Evolutionary conservation across 768 basidiomycete genomes (phyloP).

Genomic region (Boletus barrowsii): DNA sequence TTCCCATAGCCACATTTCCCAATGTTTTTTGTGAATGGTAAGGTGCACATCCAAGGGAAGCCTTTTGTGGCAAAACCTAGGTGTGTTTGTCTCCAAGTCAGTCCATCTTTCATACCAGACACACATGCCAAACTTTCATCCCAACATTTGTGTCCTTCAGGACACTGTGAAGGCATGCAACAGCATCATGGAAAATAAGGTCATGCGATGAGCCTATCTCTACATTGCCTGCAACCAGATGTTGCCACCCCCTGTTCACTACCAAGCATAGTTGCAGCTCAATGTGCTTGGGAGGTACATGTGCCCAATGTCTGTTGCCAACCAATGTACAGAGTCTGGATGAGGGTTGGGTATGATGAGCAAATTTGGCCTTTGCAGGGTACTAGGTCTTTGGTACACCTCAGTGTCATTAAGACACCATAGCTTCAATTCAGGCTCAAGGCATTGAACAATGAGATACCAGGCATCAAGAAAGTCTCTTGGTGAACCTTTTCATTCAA

Average conservation of each 20-base stretch:
- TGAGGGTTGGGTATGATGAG: constrained; percentile 84
- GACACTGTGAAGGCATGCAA: constrained; percentile 78
- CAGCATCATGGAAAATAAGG: constrained; percentile 71
- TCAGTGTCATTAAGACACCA: background rate
- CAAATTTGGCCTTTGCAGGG: constrained; percentile 84
- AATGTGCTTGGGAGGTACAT: constrained; percentile 83
- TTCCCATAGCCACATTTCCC: constrained; percentile 25
- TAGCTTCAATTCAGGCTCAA: constrained; percentile 91
- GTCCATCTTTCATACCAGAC: background rate
- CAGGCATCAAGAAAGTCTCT: constrained; percentile 88
- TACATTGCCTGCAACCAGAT: constrained; percentile 91
- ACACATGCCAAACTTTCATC: constrained; percentile 28
- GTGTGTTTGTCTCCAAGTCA: constrained; percentile 19
- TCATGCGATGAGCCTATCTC: constrained; percentile 85
- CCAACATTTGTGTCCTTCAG: constrained; percentile 57
- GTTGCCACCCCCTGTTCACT: constrained; percentile 83
- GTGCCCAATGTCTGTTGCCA: constrained; percentile 84
- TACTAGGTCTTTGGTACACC: constrained; percentile 33
- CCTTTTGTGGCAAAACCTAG: too few species aligned
- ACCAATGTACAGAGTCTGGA: constrained; percentile 83
- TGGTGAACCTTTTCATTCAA: constrained; percentile 53
- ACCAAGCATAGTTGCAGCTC: constrained; percentile 91
- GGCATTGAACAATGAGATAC: constrained; percentile 76
- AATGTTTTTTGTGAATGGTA: background rate
- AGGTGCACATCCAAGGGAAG: background rate